Conservation (phyloP, 768 basidiomycete species). For the Suillus alpinus region DNA sequence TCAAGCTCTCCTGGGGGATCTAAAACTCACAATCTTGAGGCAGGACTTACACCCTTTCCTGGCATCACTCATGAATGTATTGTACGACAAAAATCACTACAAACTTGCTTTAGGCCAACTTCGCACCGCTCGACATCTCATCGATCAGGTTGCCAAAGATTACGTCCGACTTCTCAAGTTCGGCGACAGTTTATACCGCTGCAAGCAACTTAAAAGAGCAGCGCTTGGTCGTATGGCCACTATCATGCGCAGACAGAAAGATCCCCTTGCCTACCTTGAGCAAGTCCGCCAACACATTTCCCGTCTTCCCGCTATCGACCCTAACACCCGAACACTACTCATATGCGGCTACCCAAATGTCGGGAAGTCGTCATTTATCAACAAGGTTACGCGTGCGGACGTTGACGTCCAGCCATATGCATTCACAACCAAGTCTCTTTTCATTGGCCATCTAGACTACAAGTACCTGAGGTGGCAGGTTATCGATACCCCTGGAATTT, state of each 20-base stretch:
- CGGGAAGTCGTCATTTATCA: slow-evolving; percentile 98
- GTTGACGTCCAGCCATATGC: slow-evolving; percentile 99
- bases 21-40: slow-evolving; percentile 7
- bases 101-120: slow-evolving; percentile 97
- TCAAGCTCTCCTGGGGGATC: not conserved
- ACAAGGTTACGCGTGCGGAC: slow-evolving; percentile 98
- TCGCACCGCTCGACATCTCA: slow-evolving; percentile 91
- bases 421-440: slow-evolving; percentile 98
- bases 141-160: slow-evolving; percentile 96
- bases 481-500: slow-evolving; percentile 96
- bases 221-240: slow-evolving; percentile 99
- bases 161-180: slow-evolving; percentile 97
- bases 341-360: slow-evolving; percentile 99
- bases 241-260: slow-evolving; percentile 97
- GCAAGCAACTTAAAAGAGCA: slow-evolving; percentile 97
- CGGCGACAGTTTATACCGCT: slow-evolving; percentile 95
- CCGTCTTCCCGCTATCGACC: slow-evolving; percentile 96
- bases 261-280: slow-evolving; percentile 96
- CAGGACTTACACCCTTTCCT: slow-evolving; percentile 96
- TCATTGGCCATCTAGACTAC: slow-evolving; percentile 98
- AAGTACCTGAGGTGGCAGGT: slow-evolving; percentile 99
- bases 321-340: slow-evolving; percentile 94
- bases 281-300: slow-evolving; percentile 99
- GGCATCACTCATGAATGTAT: slow-evolving; percentile 92
- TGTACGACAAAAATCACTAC: slow-evolving; percentile 99